phyloP scores from a whole-genome alignment of 1,284 basidiomycete genomes.

The Apiotrichum akiyoshidainum region DNA sequence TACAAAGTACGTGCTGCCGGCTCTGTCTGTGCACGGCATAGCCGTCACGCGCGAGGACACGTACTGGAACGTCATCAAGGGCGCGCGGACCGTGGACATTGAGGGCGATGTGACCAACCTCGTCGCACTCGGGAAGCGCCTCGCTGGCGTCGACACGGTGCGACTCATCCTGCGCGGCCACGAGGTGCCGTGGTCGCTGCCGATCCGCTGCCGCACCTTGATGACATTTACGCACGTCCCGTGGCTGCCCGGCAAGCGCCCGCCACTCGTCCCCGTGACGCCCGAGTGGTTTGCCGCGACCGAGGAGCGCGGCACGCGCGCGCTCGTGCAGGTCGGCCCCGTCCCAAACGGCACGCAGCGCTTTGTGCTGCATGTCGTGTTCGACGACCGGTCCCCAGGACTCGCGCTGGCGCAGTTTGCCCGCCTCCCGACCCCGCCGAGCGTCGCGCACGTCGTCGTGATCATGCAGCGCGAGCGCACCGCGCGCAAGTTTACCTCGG shows the following conservation, averaged over 20 bases:
- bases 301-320: background rate
- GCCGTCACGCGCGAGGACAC: background rate
- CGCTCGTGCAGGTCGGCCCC: slow-evolving; percentile 8
- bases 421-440: slow-evolving; percentile 6
- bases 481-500: no score
- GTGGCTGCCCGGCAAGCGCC: background rate
- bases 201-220: slow-evolving; percentile 3
- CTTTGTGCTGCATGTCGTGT: slow-evolving; percentile 15
- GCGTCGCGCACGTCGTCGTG: slow-evolving; percentile 1
- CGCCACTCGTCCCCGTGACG: no score
- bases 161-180: slow-evolving; percentile 14
- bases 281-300: background rate
- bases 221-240: slow-evolving; percentile 15
- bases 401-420: slow-evolving; percentile 7
- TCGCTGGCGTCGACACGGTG: slow-evolving; percentile 1
- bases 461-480: slow-evolving; percentile 14
- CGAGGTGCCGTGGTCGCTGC: background rate
- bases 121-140: background rate
- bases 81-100: slow-evolving; percentile 1
- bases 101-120: slow-evolving; percentile 2
- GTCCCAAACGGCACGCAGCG: slow-evolving; percentile 6
- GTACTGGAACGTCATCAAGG: background rate
- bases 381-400: slow-evolving; percentile 14
- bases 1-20: background rate
- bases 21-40: background rate